Evolutionary conservation across 164 flowering plant genomes (phyloP), one percentile per base, ranked within the genome.

Genomic region (Tetracentron sinense): DNA sequence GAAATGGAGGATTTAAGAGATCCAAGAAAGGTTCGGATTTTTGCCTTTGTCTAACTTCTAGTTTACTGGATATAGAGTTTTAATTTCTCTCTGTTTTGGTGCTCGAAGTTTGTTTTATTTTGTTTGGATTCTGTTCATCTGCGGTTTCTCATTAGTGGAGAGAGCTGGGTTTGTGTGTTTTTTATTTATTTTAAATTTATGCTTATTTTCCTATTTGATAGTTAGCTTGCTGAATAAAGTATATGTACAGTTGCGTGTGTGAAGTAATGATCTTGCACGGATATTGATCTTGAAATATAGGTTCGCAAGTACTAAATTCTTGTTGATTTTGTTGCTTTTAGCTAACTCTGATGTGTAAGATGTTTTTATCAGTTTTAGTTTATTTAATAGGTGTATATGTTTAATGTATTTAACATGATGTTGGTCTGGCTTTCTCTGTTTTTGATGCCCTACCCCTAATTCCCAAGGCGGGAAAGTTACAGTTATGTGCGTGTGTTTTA

Each of bases 1-100:
- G 71, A 3, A 75, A 75, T 67, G 81, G 74, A 0, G 81, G 78
- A 5, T 25, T 68, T 23, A 79, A 76, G 69, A 66, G 56, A 20
- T 51, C 46, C 25, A 73, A 61, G 27, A 69, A 64, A 75, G 74
- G 74, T 75, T 42, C 2, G 63, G 53, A 6, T 54, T 38, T 26
- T 14, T 54, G 1, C 21, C 28, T 15, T 21, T 28, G 6, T 11
- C 3, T 22, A 1, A 12, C 46, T 33, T 16, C 25, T 33, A 21
- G 48, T 21, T 2, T 58, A 17, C 11, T 33, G 54, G 17, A 6
- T 47, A 35, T 50, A 51, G 54, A 12, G 54, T 49, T 48, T 56
- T 52, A 15, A 10, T n/a, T 42, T 30, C n/a, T n/a, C n/a, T n/a
- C n/a, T n/a, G n/a, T n/a, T n/a, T n/a, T n/a, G n/a, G n/a, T n/a